Evolutionary conservation across 352 stramenopile genomes (phyloP), one percentile per base, ranked within the genome.

Genomic region (Phytophthora gonapodyides): DNA sequence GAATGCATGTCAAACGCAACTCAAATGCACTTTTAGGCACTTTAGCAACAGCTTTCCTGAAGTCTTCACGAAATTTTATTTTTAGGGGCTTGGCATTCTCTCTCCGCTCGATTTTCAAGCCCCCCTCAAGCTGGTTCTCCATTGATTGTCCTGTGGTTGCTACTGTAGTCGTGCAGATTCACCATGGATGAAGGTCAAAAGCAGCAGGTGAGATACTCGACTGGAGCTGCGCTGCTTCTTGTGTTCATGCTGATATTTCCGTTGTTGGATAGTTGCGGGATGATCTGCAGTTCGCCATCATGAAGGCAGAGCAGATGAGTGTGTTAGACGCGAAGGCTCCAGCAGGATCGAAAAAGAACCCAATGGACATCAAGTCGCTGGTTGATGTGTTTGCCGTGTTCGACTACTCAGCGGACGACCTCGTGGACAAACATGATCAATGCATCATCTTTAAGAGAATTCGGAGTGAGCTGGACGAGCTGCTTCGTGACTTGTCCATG

Each of bases 271-370:
- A 91, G 84, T 65, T 93, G 17, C 79, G 78, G 12, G 76, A 90
- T 64, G 81, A 93, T 34, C 52, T 91, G 12, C 73, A 87, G 48
- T 90, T 93, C 60, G 84, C 84, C 7, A 87, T 93, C 46, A 75
- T 90, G 61, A 82, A 88, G 27, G 63, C 59, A 13, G 78, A 93
- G 40, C 65, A 83, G 15, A 58, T 86, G 5, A 67, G 56, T 4
- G 69, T 84, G 33, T 64, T 88, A 2, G 76, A 89, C 52, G 19
- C 63, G 3, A 80, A 78, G n/a, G 66, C 74, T 6, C 56, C 75
- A 16, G 24, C 38, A 16, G 64, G 54, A 16, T 80, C 75, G 5
- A 70, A 64, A 5, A 78, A 73, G 19, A 69, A 87, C 16, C 75
- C 78, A 15, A 83, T 89, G 60, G 76, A 89, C 24, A 83, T 93